Base-by-base conservation (phyloP, 2,329 filamentous ascomycete species). In the Dichotomopilus funicola region DNA sequence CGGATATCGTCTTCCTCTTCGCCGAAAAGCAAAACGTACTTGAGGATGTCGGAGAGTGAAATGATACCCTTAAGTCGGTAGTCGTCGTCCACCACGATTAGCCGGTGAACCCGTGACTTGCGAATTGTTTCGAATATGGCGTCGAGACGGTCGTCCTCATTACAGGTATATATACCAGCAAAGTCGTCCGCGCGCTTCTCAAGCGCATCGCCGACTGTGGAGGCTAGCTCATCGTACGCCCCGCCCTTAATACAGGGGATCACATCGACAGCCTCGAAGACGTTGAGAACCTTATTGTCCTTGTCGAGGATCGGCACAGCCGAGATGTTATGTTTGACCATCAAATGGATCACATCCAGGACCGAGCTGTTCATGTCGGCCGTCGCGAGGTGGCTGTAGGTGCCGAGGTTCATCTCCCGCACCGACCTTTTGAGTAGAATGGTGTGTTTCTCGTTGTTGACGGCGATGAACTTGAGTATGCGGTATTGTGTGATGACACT, bases 401-500 rank as follows among this genome's bases (percentile, higher is more conserved):
- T 92, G 51, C 94, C 95, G 7, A 99, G 78, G 33, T 84, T 83
- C 54, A 97, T 81, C 60, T 96, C 91, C 58, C 83, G 82, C 55
- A 99, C 78, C 8, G 90, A 86, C 73, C 95, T 96, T 68, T 89
- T 89, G 59, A 99, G 75, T 67, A 91, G 82, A 64, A 95, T 87
- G 4, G 92, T 96, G 68, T 95, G 88, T 64, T 86, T 85, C 66
- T 86, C 82, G 64, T 82, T 83, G 72, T 99, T 99, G 72, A 99
- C 92, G 9, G 94, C 91, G 59, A 99, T 95, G 70, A 99, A 99
- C 70, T 99, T 99, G 61, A 99, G 82, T 64, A 99, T 97, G 56
- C 95, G 88, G 72, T 99, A 99, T 71, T 99, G 94, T 0, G 94
- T 99, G 57, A 99, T 88, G 59, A 99, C 94, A 65, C 91, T 96